Conservation (phyloP, 306 rosid genomes). For the Amphicarpaea edgeworthii region DNA sequence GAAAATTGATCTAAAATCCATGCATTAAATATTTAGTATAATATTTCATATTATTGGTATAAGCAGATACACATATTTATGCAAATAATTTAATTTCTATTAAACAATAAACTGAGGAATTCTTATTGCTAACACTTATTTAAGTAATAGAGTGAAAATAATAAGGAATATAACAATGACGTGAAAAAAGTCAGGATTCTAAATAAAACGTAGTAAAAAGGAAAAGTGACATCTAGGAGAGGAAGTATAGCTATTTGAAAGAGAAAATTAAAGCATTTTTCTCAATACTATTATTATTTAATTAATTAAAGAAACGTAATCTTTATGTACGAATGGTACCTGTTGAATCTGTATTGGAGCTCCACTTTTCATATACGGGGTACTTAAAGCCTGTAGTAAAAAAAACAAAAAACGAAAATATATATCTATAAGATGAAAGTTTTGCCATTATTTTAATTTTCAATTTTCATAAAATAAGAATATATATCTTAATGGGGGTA, state of each 20-base stretch:
- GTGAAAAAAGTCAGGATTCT: neutral
- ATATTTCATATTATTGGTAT: neutral
- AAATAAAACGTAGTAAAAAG: neutral
- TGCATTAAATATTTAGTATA: neutral
- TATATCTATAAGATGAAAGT: conserved; percentile 1
- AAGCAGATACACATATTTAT: neutral
- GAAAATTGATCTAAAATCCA: neutral
- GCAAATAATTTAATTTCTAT: neutral
- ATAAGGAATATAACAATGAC: neutral
- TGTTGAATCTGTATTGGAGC: conserved; percentile 79
- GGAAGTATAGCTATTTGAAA: neutral
- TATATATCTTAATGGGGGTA: conserved; percentile 26
- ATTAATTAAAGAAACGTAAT: neutral
- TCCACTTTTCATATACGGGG: conserved; percentile 97
- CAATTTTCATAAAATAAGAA: conserved; percentile 12
- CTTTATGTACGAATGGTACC: conserved; percentile 48
- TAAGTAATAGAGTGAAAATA: neutral
- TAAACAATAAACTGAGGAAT: neutral
- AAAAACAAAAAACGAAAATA: neutral
- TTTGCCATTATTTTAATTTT: conserved; percentile 4
- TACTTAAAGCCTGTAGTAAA: conserved; percentile 71
- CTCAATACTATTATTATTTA: neutral
- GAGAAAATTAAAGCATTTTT: neutral
- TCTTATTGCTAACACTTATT: neutral
- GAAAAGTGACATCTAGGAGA: neutral